Evolutionary conservation across 768 basidiomycete genomes (phyloP).

Genomic region (Coprinellus micaceus): DNA sequence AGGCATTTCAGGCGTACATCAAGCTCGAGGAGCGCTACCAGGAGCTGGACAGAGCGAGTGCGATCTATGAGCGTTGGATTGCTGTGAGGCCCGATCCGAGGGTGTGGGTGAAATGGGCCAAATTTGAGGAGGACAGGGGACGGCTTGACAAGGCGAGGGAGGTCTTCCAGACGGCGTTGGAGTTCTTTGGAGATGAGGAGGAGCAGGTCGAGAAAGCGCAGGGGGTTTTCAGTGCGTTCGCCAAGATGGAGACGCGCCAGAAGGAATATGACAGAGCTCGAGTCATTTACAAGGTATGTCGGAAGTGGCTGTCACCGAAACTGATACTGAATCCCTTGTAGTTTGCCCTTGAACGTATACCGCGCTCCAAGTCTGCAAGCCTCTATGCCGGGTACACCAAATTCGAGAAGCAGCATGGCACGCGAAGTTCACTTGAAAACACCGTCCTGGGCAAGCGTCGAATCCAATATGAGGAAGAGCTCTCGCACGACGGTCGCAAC

Average conservation of each 20-base stretch:
- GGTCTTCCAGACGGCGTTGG: slow-evolving; percentile 86
- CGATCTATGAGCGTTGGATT: slow-evolving; percentile 90
- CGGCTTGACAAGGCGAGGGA: slow-evolving; percentile 71
- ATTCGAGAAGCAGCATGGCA: slow-evolving; percentile 98
- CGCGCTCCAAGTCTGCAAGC: slow-evolving; percentile 83
- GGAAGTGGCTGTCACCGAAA: background rate
- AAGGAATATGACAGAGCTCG: slow-evolving; percentile 97
- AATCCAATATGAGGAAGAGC: slow-evolving; percentile 97
- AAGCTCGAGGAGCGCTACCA: slow-evolving; percentile 94
- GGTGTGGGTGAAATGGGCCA: slow-evolving; percentile 81
- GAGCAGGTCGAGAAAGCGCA: slow-evolving; percentile 96
- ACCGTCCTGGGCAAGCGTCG: slow-evolving; percentile 97
- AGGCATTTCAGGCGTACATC: slow-evolving; percentile 99
- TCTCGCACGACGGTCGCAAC: slow-evolving; percentile 85
- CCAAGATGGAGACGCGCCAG: slow-evolving; percentile 93
- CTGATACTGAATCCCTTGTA: slow-evolving; percentile 24
- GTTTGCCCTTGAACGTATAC: slow-evolving; percentile 94
- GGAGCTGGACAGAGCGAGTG: slow-evolving; percentile 87
- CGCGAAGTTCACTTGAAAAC: slow-evolving; percentile 79
- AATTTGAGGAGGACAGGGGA: slow-evolving; percentile 85
- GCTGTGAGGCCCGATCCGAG: slow-evolving; percentile 73
- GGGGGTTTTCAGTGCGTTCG: slow-evolving; percentile 88
- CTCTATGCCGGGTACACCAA: slow-evolving; percentile 93
- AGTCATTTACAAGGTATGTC: slow-evolving; percentile 88
- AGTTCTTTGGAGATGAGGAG: slow-evolving; percentile 86